Percentiles rank a stretch among this genome's conserved stretches.
Evolutionary conservation across 78 protist genomes (phyloP).

Genomic region (Diacronema lutheri): DNA sequence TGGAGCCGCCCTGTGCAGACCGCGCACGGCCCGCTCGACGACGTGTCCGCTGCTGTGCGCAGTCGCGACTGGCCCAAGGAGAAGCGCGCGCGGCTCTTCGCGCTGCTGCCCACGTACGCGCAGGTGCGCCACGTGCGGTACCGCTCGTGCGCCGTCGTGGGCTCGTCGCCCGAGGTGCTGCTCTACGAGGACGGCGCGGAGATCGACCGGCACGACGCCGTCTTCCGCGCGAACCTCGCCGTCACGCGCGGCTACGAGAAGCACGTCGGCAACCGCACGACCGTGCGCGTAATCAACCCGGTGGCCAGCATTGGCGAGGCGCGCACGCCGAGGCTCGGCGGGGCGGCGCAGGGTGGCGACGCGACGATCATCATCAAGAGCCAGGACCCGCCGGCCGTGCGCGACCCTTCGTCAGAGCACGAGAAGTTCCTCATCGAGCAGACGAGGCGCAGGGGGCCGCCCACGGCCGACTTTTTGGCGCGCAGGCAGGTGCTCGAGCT

Average conservation of each 20-base stretch:
- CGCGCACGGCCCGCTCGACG: not conserved
- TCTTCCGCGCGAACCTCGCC: not conserved
- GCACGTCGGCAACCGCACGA: not conserved
- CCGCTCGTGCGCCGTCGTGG: not conserved
- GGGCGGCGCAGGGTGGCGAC: no score
- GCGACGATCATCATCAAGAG: not conserved
- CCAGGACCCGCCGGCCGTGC: not conserved
- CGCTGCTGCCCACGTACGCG: not conserved
- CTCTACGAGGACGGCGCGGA: not conserved
- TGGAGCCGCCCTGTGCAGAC: not conserved
- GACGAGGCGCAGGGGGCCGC: not conserved
- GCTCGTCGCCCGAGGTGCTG: not conserved
- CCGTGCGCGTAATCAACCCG: not conserved
- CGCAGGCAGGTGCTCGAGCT: not conserved
- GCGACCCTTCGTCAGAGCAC: not conserved
- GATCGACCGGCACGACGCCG: slow-evolving; percentile 1
- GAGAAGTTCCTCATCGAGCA: not conserved
- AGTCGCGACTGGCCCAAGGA: not conserved
- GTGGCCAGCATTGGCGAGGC: not conserved
- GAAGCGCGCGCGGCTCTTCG: not conserved
- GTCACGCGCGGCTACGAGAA: not conserved
- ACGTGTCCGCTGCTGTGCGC: not conserved
- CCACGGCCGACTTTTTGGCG: not conserved
- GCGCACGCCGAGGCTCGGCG: not conserved
- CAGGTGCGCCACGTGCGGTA: not conserved